Evolutionary conservation across 306 rosid genomes (phyloP).

Genomic region (Fagus sylvatica): DNA sequence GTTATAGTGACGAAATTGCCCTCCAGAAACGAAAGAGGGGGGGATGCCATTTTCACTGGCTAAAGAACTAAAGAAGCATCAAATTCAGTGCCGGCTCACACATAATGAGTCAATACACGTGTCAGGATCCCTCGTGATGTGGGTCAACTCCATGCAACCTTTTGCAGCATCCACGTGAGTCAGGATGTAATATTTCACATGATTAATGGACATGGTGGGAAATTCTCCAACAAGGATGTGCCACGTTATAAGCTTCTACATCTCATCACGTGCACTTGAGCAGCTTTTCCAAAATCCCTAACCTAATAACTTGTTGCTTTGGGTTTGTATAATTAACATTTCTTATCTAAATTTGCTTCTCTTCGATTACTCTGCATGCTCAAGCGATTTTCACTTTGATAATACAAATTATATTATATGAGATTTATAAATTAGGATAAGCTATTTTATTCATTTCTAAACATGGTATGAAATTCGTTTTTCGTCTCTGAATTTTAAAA

Average conservation of each 20-base stretch:
- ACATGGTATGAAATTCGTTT: too few relatives aligned
- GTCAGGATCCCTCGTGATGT: constrained; percentile 23
- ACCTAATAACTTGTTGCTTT: neutral
- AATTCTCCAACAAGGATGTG: constrained; percentile 8
- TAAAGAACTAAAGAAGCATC: constrained; percentile 6
- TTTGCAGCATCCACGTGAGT: constrained; percentile 55
- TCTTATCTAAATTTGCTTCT: neutral
- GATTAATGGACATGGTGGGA: constrained; percentile 27
- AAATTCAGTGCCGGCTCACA: constrained; percentile 17
- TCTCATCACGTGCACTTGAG: constrained; percentile 45
- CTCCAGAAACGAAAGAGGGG: constrained; percentile 1
- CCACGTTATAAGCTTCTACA: constrained; percentile 33
- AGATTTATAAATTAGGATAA: too few relatives aligned
- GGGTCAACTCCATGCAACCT: constrained; percentile 30
- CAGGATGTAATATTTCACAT: constrained; percentile 33
- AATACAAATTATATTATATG: too few relatives aligned
- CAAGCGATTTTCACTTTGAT: too few relatives aligned
- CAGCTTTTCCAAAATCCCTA: constrained; percentile 8
- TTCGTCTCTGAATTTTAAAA: too few relatives aligned
- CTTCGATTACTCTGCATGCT: neutral
- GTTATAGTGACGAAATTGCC: constrained; percentile 29
- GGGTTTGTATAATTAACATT: neutral
- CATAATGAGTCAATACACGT: constrained; percentile 36
- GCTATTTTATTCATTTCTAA: too few relatives aligned
- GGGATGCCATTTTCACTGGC: constrained; percentile 20